Conservation (phyloP, 345 rosid species). For the Syzygium grande region DNA sequence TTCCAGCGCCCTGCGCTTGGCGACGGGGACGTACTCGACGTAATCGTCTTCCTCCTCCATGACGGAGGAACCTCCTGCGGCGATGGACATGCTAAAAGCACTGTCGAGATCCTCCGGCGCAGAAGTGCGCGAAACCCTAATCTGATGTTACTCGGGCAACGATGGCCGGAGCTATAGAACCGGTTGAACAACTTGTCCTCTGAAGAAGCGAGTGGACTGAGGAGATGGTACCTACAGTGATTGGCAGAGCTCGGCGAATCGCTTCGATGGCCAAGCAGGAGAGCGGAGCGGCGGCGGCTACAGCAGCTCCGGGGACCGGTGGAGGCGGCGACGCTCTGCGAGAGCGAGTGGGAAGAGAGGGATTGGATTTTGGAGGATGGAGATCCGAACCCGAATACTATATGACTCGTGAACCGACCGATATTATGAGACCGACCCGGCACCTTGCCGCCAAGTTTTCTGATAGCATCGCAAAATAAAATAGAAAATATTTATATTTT, state of each 20-base stretch:
- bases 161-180: neutral
- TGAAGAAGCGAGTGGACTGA: neutral
- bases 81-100: neutral
- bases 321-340: neutral
- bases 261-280: neutral
- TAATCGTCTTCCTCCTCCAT: slow-evolving; percentile 77
- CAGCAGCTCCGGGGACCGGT: neutral
- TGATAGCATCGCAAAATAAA: neutral
- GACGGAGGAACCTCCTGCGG: neutral
- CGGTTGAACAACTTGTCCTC: neutral
- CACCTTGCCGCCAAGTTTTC: neutral
- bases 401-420: neutral
- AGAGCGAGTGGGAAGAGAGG: neutral
- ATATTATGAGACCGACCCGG: neutral
- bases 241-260: neutral
- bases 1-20: slow-evolving; percentile 71
- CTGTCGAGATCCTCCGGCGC: neutral
- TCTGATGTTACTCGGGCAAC: neutral
- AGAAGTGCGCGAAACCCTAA: neutral
- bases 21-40: slow-evolving; percentile 76
- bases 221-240: neutral
- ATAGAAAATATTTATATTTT: neutral
- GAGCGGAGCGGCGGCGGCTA: neutral
- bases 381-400: neutral
- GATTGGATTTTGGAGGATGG: neutral